phyloP scores from a whole-genome alignment of 176 grass and related monocot genomes.

The Aegilops sharonensis region DNA sequence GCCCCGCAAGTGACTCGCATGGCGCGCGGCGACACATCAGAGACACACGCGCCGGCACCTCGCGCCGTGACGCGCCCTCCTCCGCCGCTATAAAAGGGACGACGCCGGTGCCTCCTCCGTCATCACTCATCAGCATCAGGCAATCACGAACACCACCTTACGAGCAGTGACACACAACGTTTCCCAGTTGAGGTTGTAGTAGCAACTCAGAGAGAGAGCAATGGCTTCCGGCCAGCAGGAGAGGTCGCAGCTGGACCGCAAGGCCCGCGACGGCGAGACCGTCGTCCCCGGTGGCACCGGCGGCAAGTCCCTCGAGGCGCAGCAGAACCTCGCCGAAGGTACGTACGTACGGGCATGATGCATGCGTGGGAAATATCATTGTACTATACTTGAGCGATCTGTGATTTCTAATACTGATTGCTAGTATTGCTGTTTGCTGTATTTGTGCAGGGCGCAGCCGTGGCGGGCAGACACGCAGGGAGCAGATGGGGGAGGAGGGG shows the following conservation, averaged over 20 bases:
- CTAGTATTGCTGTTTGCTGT: neutral
- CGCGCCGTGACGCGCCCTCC: neutral
- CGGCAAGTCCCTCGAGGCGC: conserved; percentile 56
- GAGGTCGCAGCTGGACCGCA: conserved; percentile 55
- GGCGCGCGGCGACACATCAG: neutral
- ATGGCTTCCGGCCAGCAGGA: conserved; percentile 59
- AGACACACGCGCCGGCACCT: conserved; percentile 25
- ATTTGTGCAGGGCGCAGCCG: conserved; percentile 51
- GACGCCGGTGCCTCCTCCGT: neutral
- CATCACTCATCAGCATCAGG: neutral
- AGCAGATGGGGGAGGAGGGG: conserved; percentile 54
- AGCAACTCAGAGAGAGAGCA: neutral
- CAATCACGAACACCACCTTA: neutral
- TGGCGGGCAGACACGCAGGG: conserved; percentile 63
- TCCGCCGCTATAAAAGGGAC: conserved; percentile 1
- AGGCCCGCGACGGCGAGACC: conserved; percentile 51
- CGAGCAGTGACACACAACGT: neutral
- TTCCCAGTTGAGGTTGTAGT: neutral
- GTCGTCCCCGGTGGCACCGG: conserved; percentile 70
- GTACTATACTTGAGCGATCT: neutral
- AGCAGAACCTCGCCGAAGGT: conserved; percentile 72
- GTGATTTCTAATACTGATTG: neutral
- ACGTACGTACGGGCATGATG: neutral
- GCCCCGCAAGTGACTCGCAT: neutral
- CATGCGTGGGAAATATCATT: neutral